Percentiles rank a stretch among this genome's conserved stretches.
phyloP scores from a whole-genome alignment of 192 early-diverging fungal species.

The Backusella circina region DNA sequence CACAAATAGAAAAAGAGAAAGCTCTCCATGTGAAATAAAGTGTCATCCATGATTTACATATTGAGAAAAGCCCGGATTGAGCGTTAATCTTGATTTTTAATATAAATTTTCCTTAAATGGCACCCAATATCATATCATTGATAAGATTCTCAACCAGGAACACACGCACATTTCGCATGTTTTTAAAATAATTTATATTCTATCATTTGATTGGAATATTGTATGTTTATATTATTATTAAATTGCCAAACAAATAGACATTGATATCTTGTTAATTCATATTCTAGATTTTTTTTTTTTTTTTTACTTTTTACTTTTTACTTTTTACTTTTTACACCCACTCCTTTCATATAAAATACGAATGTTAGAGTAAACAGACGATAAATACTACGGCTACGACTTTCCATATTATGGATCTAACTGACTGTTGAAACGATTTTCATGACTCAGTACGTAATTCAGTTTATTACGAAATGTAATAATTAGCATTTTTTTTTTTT shows the following conservation, averaged over 20 bases:
- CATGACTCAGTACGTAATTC: not conserved
- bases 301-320: not conserved
- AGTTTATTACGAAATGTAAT: not conserved
- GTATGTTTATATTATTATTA: not conserved
- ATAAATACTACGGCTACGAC: not conserved
- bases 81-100: not conserved
- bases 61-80: not conserved
- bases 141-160: not conserved
- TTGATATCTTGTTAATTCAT: not conserved
- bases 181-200: not conserved
- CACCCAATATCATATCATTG: not conserved
- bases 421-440: not conserved
- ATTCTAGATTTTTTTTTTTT: not conserved
- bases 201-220: not conserved
- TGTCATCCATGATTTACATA: not conserved
- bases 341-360: not conserved
- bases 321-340: not conserved
- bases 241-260: not conserved
- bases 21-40: not conserved
- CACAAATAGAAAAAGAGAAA: not conserved
- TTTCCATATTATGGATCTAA: not conserved
- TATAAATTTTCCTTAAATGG: not conserved
- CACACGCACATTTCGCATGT: not conserved
- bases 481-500: not conserved
- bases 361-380: not conserved